phyloP scores from a whole-genome alignment of 2,329 filamentous ascomycete species.

The Verruconis gallopava region DNA sequence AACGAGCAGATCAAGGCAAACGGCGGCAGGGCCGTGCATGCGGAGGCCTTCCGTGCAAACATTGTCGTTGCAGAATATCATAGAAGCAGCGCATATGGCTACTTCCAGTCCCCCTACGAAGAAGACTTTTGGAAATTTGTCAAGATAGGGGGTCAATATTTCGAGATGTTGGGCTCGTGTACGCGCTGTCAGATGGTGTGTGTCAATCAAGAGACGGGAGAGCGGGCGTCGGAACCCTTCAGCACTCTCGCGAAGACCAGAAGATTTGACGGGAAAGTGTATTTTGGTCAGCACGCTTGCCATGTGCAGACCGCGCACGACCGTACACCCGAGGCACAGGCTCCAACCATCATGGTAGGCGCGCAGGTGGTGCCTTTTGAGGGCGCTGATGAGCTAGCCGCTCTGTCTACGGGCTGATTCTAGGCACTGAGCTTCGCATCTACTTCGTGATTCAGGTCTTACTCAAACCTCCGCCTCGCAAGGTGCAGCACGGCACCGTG shows the following conservation, averaged over 20 bases:
- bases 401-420: neutral
- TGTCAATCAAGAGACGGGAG: conserved; percentile 70
- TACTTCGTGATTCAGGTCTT: no score
- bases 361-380: conserved; percentile 16
- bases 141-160: conserved; percentile 49
- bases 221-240: conserved; percentile 73
- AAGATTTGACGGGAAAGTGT: conserved; percentile 69
- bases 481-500: no score
- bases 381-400: neutral
- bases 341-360: conserved; percentile 26
- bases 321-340: conserved; percentile 18
- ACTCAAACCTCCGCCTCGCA: no score
- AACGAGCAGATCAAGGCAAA: conserved; percentile 56
- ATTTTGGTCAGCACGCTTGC: conserved; percentile 69
- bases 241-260: conserved; percentile 78
- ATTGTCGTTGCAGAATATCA: conserved; percentile 48
- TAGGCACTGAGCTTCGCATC: no score
- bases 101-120: conserved; percentile 47
- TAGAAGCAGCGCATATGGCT: neutral
- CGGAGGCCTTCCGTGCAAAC: conserved; percentile 78
- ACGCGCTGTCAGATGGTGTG: conserved; percentile 94
- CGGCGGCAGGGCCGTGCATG: conserved; percentile 52
- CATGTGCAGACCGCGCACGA: conserved; percentile 20
- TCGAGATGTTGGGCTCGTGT: conserved; percentile 70
- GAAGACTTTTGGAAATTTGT: conserved; percentile 69